A percentile compares a stretch with the other conserved stretches of the same genome.
Evolutionary conservation across 768 basidiomycete species (phyloP).

Genomic region (Paxillus ammoniavirescens): DNA sequence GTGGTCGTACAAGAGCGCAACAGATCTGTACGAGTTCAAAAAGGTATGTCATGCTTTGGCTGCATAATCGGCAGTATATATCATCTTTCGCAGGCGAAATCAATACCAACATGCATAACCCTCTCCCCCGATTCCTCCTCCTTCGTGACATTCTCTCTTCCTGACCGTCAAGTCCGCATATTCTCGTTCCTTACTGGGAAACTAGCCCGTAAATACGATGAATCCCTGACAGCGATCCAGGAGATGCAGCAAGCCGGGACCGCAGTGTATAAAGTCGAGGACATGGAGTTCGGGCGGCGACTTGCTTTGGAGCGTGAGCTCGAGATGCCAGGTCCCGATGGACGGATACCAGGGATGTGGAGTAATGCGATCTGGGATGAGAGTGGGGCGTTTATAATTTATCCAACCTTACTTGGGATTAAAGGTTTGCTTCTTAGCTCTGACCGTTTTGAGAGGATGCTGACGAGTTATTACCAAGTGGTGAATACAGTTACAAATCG

Average conservation of each 20-base stretch:
- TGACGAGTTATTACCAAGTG: conserved; percentile 45
- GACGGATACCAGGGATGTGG: conserved; percentile 70
- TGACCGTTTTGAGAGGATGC: not conserved
- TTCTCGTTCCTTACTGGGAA: conserved; percentile 92
- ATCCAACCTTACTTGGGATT: conserved; percentile 90
- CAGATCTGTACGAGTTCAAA: conserved; percentile 97
- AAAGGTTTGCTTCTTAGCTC: conserved; percentile 62
- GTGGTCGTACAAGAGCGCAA: conserved; percentile 90
- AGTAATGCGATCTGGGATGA: conserved; percentile 98
- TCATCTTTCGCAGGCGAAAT: conserved; percentile 64
- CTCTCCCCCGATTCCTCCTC: conserved; percentile 87
- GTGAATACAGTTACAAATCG: conserved; percentile 95
- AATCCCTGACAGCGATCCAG: conserved; percentile 87
- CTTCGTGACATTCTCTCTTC: conserved; percentile 91
- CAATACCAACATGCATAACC: conserved; percentile 87
- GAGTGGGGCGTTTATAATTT: conserved; percentile 90
- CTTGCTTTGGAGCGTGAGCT: conserved; percentile 90
- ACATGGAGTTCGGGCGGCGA: conserved; percentile 99
- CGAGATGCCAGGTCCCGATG: conserved; percentile 77
- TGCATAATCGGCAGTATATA: not conserved
- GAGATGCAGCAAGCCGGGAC: conserved; percentile 99
- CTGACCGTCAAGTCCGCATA: conserved; percentile 90
- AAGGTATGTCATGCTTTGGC: conserved; percentile 54
- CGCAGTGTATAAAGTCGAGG: conserved; percentile 86
- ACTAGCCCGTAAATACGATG: conserved; percentile 90